Percentiles rank a stretch among this genome's conserved stretches.
These are phyloP conservation scores for Trifolium subterraneum DNA, from an alignment of 306 rosid species.

Conservation along the genomic window DNA sequence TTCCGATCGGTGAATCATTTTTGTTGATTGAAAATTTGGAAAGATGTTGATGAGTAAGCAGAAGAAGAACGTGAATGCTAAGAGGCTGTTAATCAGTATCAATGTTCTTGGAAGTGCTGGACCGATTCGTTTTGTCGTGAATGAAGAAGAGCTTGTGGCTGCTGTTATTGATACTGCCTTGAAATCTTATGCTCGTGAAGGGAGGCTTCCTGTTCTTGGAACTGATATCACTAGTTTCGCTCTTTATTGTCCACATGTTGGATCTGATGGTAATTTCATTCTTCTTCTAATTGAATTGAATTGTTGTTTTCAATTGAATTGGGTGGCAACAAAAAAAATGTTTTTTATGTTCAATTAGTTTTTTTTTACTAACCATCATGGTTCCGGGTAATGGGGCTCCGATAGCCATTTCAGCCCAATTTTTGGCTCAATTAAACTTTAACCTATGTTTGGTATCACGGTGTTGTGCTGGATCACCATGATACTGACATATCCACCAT, in stretches of 20 bases:
- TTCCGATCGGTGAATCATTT: neutral
- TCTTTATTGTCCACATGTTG: conserved; percentile 73
- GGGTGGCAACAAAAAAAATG: too few relatives aligned
- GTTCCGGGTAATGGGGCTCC: too few relatives aligned
- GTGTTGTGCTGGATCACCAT: too few relatives aligned
- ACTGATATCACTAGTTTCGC: conserved; percentile 56
- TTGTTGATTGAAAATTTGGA: neutral
- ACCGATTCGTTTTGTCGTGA: conserved; percentile 88
- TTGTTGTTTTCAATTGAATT: neutral
- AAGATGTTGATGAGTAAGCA: conserved; percentile 81
- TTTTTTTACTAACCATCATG: too few relatives aligned
- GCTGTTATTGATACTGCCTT: conserved; percentile 82
- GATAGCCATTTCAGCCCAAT: too few relatives aligned
- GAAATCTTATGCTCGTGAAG: conserved; percentile 92
- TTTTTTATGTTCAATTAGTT: too few relatives aligned
- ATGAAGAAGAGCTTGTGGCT: conserved; percentile 70
- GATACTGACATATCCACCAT: too few relatives aligned
- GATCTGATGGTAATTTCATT: conserved; percentile 67
- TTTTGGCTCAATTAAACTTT: too few relatives aligned
- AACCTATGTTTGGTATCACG: too few relatives aligned
- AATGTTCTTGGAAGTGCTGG: conserved; percentile 93
- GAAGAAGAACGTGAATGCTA: conserved; percentile 77
- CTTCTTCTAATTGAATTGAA: neutral
- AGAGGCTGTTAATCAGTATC: conserved; percentile 76
- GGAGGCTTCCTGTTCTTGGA: conserved; percentile 85